Conservation (phyloP, 23 red algal genomes). For the Gracilaria gracilis region DNA sequence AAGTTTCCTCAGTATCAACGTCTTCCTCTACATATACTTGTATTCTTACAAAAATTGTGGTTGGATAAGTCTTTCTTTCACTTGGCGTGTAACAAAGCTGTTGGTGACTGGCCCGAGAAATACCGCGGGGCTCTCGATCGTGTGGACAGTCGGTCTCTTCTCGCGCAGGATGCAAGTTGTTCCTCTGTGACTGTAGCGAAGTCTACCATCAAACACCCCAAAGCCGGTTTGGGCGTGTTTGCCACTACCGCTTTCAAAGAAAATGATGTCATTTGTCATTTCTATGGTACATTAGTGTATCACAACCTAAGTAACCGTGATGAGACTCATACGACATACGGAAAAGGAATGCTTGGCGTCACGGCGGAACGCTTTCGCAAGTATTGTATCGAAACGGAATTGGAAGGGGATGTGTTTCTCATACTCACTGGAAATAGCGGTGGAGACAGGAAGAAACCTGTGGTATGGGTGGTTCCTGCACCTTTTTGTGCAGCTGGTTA, state of each 20-base stretch:
- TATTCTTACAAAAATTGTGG: not conserved
- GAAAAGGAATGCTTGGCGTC: slow-evolving; percentile 22
- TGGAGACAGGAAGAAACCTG: not conserved
- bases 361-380: not conserved
- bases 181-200: not conserved
- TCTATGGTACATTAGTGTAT: slow-evolving; percentile 39
- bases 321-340: not conserved
- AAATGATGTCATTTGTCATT: not conserved
- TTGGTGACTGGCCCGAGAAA: slow-evolving; percentile 1
- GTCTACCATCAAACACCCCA: slow-evolving; percentile 41
- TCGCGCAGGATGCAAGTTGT: not conserved
- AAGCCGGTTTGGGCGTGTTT: slow-evolving; percentile 24
- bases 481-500: not conserved
- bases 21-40: not conserved
- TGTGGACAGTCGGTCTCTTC: not conserved
- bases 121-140: slow-evolving; percentile 2
- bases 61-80: not conserved
- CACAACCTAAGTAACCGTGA: slow-evolving; percentile 4
- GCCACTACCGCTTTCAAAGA: not conserved
- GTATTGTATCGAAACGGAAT: slow-evolving; percentile 17
- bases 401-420: slow-evolving; percentile 21
- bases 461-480: slow-evolving; percentile 1
- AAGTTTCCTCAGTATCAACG: slow-evolving; percentile 20
- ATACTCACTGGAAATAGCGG: not conserved
- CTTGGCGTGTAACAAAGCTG: not conserved